Percentiles rank a stretch among this genome's conserved stretches.
These are phyloP conservation scores for Chlorella ohadii DNA, from an alignment of 139 green algal genomes.

Conservation along the genomic window DNA sequence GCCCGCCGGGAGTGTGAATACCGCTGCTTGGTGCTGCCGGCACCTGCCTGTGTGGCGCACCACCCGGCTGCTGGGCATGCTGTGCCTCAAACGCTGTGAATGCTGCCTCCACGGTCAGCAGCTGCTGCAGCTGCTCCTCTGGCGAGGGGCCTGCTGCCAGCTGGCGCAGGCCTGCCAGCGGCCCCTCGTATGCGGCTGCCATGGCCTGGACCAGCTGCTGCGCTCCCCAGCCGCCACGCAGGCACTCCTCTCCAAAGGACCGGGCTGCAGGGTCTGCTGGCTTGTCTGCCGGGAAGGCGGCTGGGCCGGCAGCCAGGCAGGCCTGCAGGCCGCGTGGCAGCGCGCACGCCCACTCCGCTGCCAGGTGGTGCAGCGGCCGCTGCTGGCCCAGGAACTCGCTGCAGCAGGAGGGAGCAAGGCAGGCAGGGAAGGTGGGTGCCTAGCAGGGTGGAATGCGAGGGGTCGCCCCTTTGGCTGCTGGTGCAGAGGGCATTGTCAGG, in stretches of 20 bases:
- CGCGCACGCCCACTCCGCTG: not conserved
- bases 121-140: not conserved
- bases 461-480: no score
- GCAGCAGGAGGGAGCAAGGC: not conserved
- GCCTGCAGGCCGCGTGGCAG: slow-evolving; percentile 32
- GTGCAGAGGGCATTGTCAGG: no score
- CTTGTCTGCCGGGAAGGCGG: not conserved
- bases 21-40: no score
- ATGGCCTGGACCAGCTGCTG: not conserved
- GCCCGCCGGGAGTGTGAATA: no score
- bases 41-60: no score
- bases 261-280: not conserved
- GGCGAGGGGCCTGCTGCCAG: not conserved
- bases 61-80: no score
- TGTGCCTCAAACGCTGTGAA: no score
- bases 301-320: slow-evolving; percentile 3
- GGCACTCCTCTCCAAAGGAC: not conserved
- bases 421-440: not conserved
- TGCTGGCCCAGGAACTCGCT: slow-evolving; percentile 19
- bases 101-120: not conserved
- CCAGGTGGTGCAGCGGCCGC: slow-evolving; percentile 12
- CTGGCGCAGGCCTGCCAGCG: not conserved
- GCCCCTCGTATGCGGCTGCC: not conserved
- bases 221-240: not conserved
- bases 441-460: no score